phyloP scores from a whole-genome alignment of 1,139 yeast genomes.

The Taphrina flavorubra region DNA sequence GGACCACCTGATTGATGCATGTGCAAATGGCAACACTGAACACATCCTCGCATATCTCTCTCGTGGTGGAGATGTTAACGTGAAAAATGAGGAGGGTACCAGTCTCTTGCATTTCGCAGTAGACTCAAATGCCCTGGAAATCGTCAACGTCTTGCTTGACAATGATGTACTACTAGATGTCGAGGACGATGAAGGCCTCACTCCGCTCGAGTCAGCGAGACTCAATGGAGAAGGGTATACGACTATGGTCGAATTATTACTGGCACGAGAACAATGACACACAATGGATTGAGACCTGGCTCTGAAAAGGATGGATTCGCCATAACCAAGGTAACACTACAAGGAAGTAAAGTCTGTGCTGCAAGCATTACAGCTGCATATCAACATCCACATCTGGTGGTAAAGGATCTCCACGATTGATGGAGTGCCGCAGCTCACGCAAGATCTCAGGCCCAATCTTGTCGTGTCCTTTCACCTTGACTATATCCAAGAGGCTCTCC shows the following conservation, averaged over 20 bases:
- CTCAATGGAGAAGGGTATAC: constrained; percentile 22
- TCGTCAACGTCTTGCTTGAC: constrained; percentile 11
- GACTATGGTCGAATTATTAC: not conserved
- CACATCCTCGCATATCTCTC: constrained; percentile 1
- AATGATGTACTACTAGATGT: constrained; percentile 2
- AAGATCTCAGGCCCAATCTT: constrained; percentile 93
- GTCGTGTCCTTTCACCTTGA: constrained; percentile 86
- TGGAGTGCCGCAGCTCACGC: constrained; percentile 88
- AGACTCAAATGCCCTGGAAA: constrained; percentile 14
- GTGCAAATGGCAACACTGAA: constrained; percentile 3
- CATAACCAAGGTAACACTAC: constrained; percentile 2
- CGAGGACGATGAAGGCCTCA: constrained; percentile 21
- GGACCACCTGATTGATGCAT: constrained; percentile 29
- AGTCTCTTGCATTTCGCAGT: constrained; percentile 34
- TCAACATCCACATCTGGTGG: constrained; percentile 38
- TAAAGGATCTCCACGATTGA: constrained; percentile 54
- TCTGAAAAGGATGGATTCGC: constrained; percentile 3
- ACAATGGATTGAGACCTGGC: not conserved
- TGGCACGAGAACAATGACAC: not conserved
- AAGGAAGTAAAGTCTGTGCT: not conserved
- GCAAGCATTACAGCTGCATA: constrained; percentile 40
- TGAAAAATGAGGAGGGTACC: constrained; percentile 27
- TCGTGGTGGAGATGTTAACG: constrained; percentile 18
- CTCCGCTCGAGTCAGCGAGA: constrained; percentile 19
- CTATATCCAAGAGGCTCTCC: constrained; percentile 87